phyloP scores from a whole-genome alignment of 2,329 filamentous ascomycete genomes.

The Ceratocystis lukuohia region DNA sequence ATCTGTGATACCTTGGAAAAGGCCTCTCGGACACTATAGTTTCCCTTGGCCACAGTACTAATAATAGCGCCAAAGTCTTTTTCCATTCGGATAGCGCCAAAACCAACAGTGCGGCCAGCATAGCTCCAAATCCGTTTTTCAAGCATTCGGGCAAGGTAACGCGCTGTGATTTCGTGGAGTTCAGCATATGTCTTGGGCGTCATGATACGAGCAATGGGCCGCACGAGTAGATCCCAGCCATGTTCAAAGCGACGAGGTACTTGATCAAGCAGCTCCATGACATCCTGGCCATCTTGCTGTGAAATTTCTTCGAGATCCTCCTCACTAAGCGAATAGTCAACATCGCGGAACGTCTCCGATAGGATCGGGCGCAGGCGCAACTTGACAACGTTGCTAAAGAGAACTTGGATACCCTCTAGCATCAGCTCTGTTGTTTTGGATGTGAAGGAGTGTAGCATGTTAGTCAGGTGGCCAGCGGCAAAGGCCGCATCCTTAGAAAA shows the following conservation, averaged over 20 bases:
- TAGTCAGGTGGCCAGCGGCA: slow-evolving; percentile 53
- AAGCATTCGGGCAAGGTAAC: slow-evolving; percentile 61
- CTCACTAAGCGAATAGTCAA: slow-evolving; percentile 64
- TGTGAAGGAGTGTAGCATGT: slow-evolving; percentile 58
- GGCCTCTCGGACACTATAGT: slow-evolving; percentile 63
- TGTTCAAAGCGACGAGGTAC: slow-evolving; percentile 70
- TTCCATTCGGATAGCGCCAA: slow-evolving; percentile 72
- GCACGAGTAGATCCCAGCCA: slow-evolving; percentile 74
- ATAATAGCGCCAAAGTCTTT: slow-evolving; percentile 70
- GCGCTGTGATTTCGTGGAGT: slow-evolving; percentile 61
- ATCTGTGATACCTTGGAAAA: slow-evolving; percentile 71
- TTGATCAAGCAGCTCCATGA: slow-evolving; percentile 45
- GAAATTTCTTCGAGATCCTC: slow-evolving; percentile 46
- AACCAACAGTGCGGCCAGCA: slow-evolving; percentile 62
- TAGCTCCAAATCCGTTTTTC: slow-evolving; percentile 81
- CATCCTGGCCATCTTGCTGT: slow-evolving; percentile 33
- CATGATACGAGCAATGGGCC: slow-evolving; percentile 71
- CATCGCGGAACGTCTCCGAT: slow-evolving; percentile 78
- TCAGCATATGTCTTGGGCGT: slow-evolving; percentile 62
- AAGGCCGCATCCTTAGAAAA: slow-evolving; percentile 61
- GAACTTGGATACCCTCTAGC: slow-evolving; percentile 68
- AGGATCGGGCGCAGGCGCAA: slow-evolving; percentile 72
- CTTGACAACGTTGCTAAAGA: slow-evolving; percentile 80
- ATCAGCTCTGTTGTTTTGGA: slow-evolving; percentile 70
- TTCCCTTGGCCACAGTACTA: slow-evolving; percentile 49